Base-by-base conservation (phyloP, 208 protist species). In the Leishmania gerbilli region DNA sequence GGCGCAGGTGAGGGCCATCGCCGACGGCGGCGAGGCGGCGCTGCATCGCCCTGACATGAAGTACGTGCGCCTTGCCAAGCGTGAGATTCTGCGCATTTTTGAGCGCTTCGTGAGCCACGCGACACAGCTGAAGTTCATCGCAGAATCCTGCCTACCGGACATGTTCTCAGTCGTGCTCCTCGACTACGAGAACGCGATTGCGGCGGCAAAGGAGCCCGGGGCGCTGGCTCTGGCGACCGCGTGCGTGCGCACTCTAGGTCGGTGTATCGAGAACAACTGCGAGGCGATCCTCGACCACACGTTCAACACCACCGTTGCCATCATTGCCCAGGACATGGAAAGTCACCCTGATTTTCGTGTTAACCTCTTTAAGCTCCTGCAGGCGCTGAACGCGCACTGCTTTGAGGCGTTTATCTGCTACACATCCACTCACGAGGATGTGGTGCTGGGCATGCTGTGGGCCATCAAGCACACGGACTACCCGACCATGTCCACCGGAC, bases 331-430 rank as follows among this genome's bases (percentile, higher is more conserved):
- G 34, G 99, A 99, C 85, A 96, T 98, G 71, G 91, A 99, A 77
- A 99, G 99, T 82, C 99, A 94, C 86, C 99, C 99, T 24, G 99
- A 99, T 24, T 99, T 99, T 83, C 95, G 99, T 58, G 89, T 98
- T 9, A 95, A 99, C 82, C 98, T 99, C 62, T 99, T 99, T 83
- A 95, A 96, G 69, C 89, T 99, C 15, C 84, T 99, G 9, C 87
- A 97, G 27, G 94, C 98, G 7, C 95, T 99, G 40, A 99, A 99
- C 83, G 84, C 84, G 34, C 71, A 97, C 81, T 99, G 98, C 86
- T 99, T 99, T 82, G 79, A 79, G 56, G 88, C 92, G 4, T 98
- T 97, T 82, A 79, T 99, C 24, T 69, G 55, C 37, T 96, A 96
- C 86, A 87, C 83, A 24, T 82, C 91, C 31, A 78, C 82, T 0